These are phyloP conservation scores for Exophiala viscosa DNA, from an alignment of 2,329 filamentous ascomycete species.

Conservation along the genomic window DNA sequence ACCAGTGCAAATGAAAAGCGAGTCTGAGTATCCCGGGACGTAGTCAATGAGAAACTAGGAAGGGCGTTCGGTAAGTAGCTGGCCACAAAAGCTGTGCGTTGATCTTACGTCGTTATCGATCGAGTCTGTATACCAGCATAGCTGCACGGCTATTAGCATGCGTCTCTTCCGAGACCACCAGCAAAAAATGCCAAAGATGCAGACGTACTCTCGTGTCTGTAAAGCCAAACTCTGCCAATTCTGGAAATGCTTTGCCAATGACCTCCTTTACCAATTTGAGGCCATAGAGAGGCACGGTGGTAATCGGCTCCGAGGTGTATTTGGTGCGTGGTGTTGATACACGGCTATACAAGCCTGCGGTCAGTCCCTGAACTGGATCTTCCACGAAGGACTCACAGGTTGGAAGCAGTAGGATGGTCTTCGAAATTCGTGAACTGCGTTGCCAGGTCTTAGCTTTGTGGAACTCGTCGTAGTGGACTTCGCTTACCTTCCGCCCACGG, in stretches of 20 bases:
- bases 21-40: constrained; percentile 28
- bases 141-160: neutral
- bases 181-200: neutral
- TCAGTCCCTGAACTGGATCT: neutral
- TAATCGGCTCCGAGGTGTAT: constrained; percentile 26
- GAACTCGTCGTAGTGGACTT: neutral
- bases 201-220: constrained; percentile 22
- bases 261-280: constrained; percentile 29
- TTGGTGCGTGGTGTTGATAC: constrained; percentile 28
- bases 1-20: constrained; percentile 28
- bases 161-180: neutral
- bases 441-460: neutral
- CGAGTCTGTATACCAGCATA: constrained; percentile 29
- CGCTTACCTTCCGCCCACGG: constrained; percentile 21
- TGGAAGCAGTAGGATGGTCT: constrained; percentile 21
- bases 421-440: constrained; percentile 25
- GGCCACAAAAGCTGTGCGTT: neutral
- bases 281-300: constrained; percentile 29
- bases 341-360: constrained; percentile 1
- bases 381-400: constrained; percentile 14
- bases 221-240: constrained; percentile 28
- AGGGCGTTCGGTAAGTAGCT: neutral
- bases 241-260: constrained; percentile 25
- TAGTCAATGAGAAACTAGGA: constrained; percentile 27
- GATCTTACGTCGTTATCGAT: constrained; percentile 24